Conservation (phyloP, 1,139 yeast genomes). For the Meyerozyma elateridarum region DNA sequence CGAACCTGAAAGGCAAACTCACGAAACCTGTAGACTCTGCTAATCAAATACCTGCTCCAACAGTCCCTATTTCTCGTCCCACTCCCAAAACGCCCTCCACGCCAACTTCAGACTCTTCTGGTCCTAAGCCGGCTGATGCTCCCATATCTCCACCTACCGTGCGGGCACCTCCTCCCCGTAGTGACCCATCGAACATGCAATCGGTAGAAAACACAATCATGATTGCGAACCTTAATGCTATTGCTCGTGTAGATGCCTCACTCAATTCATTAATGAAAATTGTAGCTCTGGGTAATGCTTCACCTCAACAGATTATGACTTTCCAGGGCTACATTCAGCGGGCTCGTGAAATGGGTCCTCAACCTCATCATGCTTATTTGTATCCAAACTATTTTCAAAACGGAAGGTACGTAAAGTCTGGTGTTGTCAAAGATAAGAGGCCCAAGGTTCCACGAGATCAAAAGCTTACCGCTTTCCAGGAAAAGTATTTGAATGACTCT, state of each 20-base stretch:
- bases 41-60: constrained; percentile 7
- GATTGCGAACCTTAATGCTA: constrained; percentile 75
- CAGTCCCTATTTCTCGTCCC: constrained; percentile 6
- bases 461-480: constrained; percentile 71
- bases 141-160: constrained; percentile 10
- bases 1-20: too few relatives aligned
- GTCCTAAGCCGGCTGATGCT: constrained; percentile 9
- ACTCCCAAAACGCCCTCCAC: neutral
- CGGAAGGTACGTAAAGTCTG: constrained; percentile 4
- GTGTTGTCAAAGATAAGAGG: constrained; percentile 10
- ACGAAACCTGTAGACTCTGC: too few relatives aligned
- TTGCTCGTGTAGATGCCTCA: constrained; percentile 70
- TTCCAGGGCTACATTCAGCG: constrained; percentile 76
- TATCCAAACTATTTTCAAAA: constrained; percentile 12
- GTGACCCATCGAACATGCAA: constrained; percentile 42
- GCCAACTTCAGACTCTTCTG: neutral
- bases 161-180: constrained; percentile 12
- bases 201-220: constrained; percentile 68
- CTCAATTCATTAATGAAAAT: constrained; percentile 69
- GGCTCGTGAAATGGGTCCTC: constrained; percentile 74
- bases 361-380: constrained; percentile 38
- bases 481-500: constrained; percentile 61
- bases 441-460: constrained; percentile 36
- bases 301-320: constrained; percentile 61
- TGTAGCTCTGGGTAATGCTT: constrained; percentile 79